Conservation (phyloP, 1,284 basidiomycete species). For the Ganoderma resinaceum region DNA sequence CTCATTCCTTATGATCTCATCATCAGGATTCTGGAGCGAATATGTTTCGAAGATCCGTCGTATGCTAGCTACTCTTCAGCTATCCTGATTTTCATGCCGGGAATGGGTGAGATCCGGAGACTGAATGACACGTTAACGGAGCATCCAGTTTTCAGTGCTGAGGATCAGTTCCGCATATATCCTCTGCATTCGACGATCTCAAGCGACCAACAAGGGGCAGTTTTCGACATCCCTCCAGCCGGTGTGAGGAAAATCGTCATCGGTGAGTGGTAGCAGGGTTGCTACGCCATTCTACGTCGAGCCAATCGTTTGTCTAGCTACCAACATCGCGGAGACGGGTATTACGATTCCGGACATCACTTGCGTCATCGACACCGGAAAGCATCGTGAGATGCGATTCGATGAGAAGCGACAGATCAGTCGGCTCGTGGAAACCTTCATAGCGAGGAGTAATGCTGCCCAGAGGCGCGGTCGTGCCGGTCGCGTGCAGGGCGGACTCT, state of each 20-base stretch:
- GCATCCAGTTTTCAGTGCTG: constrained; percentile 78
- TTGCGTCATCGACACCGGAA: constrained; percentile 96
- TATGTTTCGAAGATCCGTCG: constrained; percentile 78
- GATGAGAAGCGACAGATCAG: constrained; percentile 98
- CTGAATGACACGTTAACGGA: constrained; percentile 85
- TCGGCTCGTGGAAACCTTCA: constrained; percentile 90
- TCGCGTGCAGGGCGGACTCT: constrained; percentile 90
- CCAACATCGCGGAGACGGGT: constrained; percentile 84
- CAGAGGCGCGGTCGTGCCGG: constrained; percentile 93
- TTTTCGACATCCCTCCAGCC: constrained; percentile 86
- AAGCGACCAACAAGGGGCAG: constrained; percentile 89
- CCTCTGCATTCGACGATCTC: constrained; percentile 95
- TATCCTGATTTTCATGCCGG: constrained; percentile 94
- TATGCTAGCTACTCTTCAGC: constrained; percentile 78
- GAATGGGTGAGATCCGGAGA: constrained; percentile 90
- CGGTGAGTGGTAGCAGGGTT: constrained; percentile 55
- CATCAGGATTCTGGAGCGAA: constrained; percentile 81
- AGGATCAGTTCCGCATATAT: constrained; percentile 77
- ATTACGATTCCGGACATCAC: constrained; percentile 99
- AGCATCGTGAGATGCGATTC: constrained; percentile 94
- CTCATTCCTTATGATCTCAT: constrained; percentile 93
- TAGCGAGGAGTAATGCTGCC: constrained; percentile 93
- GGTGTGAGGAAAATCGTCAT: constrained; percentile 94
- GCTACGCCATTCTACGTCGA: neutral
- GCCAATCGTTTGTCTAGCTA: constrained; percentile 50